Evolutionary conservation across 495 filamentous ascomycete genomes (phyloP), one percentile per base, ranked within the genome.

Genomic region (Aspergillus funiculosus): DNA sequence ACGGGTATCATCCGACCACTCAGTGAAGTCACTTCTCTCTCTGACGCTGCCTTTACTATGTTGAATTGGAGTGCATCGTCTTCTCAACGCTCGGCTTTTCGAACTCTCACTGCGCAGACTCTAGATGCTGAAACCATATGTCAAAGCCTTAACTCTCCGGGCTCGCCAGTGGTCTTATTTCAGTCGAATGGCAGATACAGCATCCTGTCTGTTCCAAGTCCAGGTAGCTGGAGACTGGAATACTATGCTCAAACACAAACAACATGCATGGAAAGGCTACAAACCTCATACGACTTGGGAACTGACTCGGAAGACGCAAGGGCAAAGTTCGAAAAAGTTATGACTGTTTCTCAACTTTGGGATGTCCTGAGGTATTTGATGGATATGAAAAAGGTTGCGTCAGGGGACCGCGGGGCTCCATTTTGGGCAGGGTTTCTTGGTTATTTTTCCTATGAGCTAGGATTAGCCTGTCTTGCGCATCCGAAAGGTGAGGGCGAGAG

Each of bases 351-450:
- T 39, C 59, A 66, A 25, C 50, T 73, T 8, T 75, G 71, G 71
- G 62, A 73, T 52, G 54, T 54, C 15, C 56, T 74, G 8, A 63
- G 60, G 17, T 63, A 66, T 45, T 77, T 85, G 46, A 80, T 84
- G 67, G 66, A 77, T 29, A 59, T 66, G 43, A 71, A 67, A 31
- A 71, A 61, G 41, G 68, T 75, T 15, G 62, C 48, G 4, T 59
- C 68, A 17, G 75, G 68, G 2, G 57, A 64, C 29, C 49, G 51
- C 0, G 58, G 62, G 25, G 63, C 67, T 29, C 90, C 72, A 2
- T 98, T 98, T 56, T 82, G 88, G 69, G 91, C 90, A 31, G 91
- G 91, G 0, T 81, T 96, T 37, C 77, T 96, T 62, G 92, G 92
- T 0, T 95, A 85, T 56, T 83, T 89, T 34, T 87, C 86, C 1